phyloP scores from a whole-genome alignment of 2,329 filamentous ascomycete species.

The Pleoardoris graminearum region DNA sequence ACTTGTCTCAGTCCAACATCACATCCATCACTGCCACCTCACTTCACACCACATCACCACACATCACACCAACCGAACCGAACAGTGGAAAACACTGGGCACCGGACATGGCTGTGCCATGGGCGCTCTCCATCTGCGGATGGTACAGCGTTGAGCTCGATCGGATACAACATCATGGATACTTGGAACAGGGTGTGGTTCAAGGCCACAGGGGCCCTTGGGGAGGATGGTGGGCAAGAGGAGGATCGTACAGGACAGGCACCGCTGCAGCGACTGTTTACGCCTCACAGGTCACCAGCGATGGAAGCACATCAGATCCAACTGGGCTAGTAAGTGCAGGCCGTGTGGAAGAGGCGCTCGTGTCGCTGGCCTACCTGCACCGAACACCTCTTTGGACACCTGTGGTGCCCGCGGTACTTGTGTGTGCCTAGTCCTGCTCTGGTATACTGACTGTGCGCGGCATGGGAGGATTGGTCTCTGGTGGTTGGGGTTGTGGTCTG shows the following conservation, averaged over 20 bases:
- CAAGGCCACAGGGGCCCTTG: conserved; percentile 13
- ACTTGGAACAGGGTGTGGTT: conserved; percentile 14
- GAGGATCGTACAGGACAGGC: background rate
- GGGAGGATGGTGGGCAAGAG: background rate
- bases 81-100: conserved; percentile 14
- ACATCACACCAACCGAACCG: background rate
- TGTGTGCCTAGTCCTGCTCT: background rate
- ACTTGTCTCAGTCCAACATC: too few species aligned
- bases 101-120: conserved; percentile 12
- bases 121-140: conserved; percentile 14
- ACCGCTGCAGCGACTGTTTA: conserved; percentile 1
- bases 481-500: background rate
- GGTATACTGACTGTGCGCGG: background rate
- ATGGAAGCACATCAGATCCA: background rate
- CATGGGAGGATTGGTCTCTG: background rate
- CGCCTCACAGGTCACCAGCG: background rate
- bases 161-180: conserved; percentile 9
- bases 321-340: background rate
- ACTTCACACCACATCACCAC: background rate
- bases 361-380: background rate
- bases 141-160: conserved; percentile 13
- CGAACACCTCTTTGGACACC: background rate
- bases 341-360: background rate
- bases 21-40: background rate
- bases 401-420: background rate